Base-by-base conservation (phyloP, 2,329 filamentous ascomycete species). In the Colletotrichum orchidophilum region DNA sequence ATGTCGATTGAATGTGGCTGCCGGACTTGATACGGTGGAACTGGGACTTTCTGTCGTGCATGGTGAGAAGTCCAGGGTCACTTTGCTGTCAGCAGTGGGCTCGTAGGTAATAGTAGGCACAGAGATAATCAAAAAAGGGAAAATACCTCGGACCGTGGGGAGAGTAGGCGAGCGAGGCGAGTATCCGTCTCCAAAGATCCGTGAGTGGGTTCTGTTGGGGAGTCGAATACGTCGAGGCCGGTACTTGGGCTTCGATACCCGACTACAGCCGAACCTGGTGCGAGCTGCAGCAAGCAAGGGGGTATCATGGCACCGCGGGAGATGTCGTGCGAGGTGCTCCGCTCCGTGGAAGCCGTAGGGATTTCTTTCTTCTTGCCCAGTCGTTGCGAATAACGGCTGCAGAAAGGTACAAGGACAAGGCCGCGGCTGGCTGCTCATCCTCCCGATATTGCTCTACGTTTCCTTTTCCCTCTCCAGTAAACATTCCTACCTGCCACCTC, bases 251-350 rank as follows among this genome's bases (percentile, higher is more conserved):
- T 54, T 59, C 55, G 50, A 66, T 72, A 70, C 31, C 55, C 27
- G n/a, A 46, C 53, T 70, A 72, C 70, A 35, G 60, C 27, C 31
- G 18, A 26, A 33, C 50, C 33, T 65, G 66, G 66, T 61, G 65
- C 18, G 31, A 49, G 58, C 27, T 52, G 70, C 59, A 39, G 69
- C 53, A 52, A 63, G 49, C 29, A 50, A 59, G 39, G 46, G 66
- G 35, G 62, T 71, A 73, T 53, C 53, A 61, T 66, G 57, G 58
- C 61, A 72, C 49, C 66, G 62, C 66, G 50, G 70, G 53, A 60
- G 39, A 73, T 72, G 72, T 69, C 61, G 55, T 72, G 65, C 53
- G 60, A 72, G 61, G 42, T 55, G 49, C 39, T 55, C 52, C 63
- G 63, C 50, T 67, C 50, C 67, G 63, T 61, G 24, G n/a, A 58